Percentiles rank a stretch among this genome's conserved stretches.
Evolutionary conservation across 495 filamentous ascomycete species (phyloP).

Genomic region (Aspergillus steynii): DNA sequence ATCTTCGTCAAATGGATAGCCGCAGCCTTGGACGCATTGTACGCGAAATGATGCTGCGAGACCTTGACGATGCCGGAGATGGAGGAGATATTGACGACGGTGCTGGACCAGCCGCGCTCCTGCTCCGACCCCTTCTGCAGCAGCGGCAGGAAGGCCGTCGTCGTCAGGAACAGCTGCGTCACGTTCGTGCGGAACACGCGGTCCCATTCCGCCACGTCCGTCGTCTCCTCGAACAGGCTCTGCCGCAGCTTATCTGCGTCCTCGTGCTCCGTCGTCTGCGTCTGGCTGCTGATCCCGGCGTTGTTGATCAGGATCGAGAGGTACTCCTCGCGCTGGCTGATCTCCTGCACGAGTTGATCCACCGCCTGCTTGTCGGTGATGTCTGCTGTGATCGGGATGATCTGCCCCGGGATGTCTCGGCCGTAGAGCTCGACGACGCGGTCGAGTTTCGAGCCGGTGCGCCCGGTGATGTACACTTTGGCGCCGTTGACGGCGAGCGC

Average conservation of each 20-base stretch:
- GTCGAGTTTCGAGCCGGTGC: conserved; percentile 56
- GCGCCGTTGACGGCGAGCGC: conserved; percentile 62
- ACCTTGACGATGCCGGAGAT: conserved; percentile 52
- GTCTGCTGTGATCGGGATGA: conserved; percentile 57
- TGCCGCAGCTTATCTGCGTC: conserved; percentile 50
- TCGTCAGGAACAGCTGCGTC: conserved; percentile 49
- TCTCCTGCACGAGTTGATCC: conserved; percentile 41
- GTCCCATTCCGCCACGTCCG: conserved; percentile 47
- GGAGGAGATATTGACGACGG: conserved; percentile 60
- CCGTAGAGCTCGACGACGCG: conserved; percentile 46
- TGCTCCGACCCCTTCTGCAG: conserved; percentile 45
- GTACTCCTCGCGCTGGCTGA: conserved; percentile 43
- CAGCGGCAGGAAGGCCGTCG: conserved; percentile 40
- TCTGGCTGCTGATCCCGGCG: conserved; percentile 45
- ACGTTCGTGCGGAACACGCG: conserved; percentile 49
- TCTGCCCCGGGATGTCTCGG: conserved; percentile 51
- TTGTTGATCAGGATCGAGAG: conserved; percentile 59
- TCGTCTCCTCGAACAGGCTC: conserved; percentile 56
- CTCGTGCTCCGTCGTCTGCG: conserved; percentile 35
- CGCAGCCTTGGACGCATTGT: conserved; percentile 55
- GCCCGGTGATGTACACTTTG: conserved; percentile 61
- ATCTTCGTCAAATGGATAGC: conserved; percentile 56
- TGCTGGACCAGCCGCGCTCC: conserved; percentile 52
- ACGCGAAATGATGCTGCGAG: conserved; percentile 54
- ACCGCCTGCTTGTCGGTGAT: conserved; percentile 50